These are phyloP conservation scores for Diaporthe humulicola DNA, from an alignment of 2,329 filamentous ascomycete genomes.

Conservation along the genomic window DNA sequence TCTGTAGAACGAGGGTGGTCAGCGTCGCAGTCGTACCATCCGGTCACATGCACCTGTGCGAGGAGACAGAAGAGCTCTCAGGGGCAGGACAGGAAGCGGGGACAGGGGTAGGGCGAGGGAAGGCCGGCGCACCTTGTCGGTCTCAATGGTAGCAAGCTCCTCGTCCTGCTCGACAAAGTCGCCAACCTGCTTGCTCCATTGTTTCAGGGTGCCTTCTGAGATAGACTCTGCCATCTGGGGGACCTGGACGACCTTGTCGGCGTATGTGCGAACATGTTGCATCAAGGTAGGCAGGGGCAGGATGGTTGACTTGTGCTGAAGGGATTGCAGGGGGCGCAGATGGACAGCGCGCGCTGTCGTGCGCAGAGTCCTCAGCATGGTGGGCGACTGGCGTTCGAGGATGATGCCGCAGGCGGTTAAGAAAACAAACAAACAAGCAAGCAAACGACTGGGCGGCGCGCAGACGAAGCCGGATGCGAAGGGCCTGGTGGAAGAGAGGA, in stretches of 20 bases:
- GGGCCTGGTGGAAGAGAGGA: not conserved
- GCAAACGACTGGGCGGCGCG: constrained; percentile 4
- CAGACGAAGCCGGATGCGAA: constrained; percentile 20
- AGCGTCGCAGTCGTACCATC: constrained; percentile 13
- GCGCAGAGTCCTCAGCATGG: constrained; percentile 42
- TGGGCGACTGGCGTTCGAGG: constrained; percentile 24
- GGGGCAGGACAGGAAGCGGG: not conserved
- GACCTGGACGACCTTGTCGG: constrained; percentile 91
- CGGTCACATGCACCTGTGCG: not conserved
- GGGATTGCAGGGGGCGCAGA: constrained; percentile 52
- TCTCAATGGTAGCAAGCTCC: constrained; percentile 98
- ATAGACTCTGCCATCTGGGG: constrained; percentile 99
- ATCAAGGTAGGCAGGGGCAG: constrained; percentile 63
- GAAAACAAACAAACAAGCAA: not conserved
- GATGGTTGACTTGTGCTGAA: constrained; percentile 37
- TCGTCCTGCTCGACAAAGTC: constrained; percentile 96
- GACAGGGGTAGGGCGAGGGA: not conserved
- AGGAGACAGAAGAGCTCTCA: not conserved
- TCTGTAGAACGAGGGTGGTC: constrained; percentile 63
- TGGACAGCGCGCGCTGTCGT: constrained; percentile 46
- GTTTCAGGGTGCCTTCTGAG: constrained; percentile 95
- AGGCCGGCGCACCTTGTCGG: constrained; percentile 82
- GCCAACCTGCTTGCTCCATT: constrained; percentile 92
- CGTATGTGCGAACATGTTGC: constrained; percentile 73
- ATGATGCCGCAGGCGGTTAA: not conserved